phyloP scores from a whole-genome alignment of 192 early-diverging fungal genomes.

The Entomortierella chlamydospora region DNA sequence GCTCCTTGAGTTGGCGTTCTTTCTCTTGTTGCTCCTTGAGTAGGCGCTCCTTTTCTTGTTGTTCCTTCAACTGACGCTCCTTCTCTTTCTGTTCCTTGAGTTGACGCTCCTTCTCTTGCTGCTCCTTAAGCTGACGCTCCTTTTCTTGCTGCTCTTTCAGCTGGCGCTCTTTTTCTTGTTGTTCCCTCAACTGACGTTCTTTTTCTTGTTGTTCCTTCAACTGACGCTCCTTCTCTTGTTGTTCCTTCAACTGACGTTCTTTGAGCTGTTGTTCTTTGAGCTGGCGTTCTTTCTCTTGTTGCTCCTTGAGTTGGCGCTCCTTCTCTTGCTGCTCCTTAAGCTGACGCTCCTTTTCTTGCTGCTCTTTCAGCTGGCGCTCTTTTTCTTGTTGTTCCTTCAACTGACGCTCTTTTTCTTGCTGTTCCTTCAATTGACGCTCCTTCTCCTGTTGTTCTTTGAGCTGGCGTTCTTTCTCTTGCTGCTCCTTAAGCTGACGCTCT shows the following conservation, averaged over 20 bases:
- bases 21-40: constrained; percentile 15
- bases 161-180: constrained; percentile 24
- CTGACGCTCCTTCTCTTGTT: constrained; percentile 24
- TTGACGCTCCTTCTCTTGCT: constrained; percentile 15
- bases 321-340: constrained; percentile 31
- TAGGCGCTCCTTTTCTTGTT: constrained; percentile 19
- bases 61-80: constrained; percentile 12
- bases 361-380: constrained; percentile 20
- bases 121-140: constrained; percentile 16
- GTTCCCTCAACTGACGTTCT: constrained; percentile 11
- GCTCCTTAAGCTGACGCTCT: constrained; percentile 1
- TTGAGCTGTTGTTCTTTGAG: constrained; percentile 14
- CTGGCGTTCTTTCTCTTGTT: constrained; percentile 27
- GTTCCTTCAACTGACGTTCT: constrained; percentile 19
- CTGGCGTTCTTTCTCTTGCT: constrained; percentile 17
- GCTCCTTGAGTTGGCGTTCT: constrained; percentile 7
- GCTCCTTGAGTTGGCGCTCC: constrained; percentile 13
- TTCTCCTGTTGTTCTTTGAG: constrained; percentile 13
- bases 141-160: constrained; percentile 21
- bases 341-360: constrained; percentile 32
- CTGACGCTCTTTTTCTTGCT: constrained; percentile 23
- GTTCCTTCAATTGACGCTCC: constrained; percentile 21
- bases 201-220: constrained; percentile 31
- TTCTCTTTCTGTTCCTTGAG: constrained; percentile 25
- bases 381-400: constrained; percentile 25